Percentiles rank a stretch among this genome's conserved stretches.
Conservation (phyloP, 192 early-diverging fungal genomes). For the Umbelopsis sp. region DNA sequence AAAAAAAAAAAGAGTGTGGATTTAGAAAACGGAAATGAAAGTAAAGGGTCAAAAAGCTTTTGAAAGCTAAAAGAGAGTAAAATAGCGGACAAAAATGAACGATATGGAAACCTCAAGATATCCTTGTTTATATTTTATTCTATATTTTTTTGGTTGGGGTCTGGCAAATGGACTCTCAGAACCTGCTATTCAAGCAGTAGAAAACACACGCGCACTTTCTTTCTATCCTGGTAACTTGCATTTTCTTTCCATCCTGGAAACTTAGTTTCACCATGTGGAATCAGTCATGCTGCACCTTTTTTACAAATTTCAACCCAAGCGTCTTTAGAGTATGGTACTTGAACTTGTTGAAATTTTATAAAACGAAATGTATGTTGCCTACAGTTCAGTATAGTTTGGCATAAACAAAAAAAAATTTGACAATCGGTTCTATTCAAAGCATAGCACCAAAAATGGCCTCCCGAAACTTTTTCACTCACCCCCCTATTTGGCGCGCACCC, state of each 20-base stretch:
- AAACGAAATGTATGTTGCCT: too few relatives aligned
- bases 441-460: constrained; percentile 8
- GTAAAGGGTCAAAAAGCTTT: constrained; percentile 11
- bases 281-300: too few relatives aligned
- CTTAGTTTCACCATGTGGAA: too few relatives aligned
- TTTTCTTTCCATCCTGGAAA: not conserved
- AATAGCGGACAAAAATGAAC: not conserved
- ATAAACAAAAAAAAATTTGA: not conserved
- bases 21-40: constrained; percentile 16
- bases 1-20: not conserved
- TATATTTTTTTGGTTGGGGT: too few relatives aligned
- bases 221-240: not conserved
- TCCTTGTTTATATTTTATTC: too few relatives aligned
- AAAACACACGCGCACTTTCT: not conserved
- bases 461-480: not conserved
- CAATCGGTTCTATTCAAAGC: constrained; percentile 4
- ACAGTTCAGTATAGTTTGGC: not conserved
- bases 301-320: not conserved
- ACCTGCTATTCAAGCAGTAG: not conserved
- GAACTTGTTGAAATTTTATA: too few relatives aligned
- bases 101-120: not conserved
- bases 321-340: too few relatives aligned
- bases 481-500: constrained; percentile 7
- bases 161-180: too few relatives aligned
- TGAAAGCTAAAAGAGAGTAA: not conserved